Evolutionary conservation across 495 filamentous ascomycete genomes (phyloP).

Genomic region (Poronia punctata): DNA sequence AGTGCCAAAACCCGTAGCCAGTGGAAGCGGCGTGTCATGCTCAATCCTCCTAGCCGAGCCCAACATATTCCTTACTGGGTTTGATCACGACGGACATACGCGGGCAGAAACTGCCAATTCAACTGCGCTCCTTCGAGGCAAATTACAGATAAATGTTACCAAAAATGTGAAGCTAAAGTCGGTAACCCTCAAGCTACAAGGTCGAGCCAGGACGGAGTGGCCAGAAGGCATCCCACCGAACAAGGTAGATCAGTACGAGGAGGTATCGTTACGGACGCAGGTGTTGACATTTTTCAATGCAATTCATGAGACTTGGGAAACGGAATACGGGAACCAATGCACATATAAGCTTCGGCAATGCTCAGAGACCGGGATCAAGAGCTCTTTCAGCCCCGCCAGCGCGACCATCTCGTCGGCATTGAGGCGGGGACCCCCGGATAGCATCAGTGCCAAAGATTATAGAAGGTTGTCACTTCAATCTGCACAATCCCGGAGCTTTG

Average conservation of each 20-base stretch:
- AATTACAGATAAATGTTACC: slow-evolving; percentile 70
- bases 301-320: slow-evolving; percentile 47
- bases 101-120: slow-evolving; percentile 47
- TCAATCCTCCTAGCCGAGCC: slow-evolving; percentile 81
- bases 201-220: slow-evolving; percentile 88
- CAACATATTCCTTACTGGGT: slow-evolving; percentile 81
- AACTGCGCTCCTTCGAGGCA: slow-evolving; percentile 80
- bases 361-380: slow-evolving; percentile 9
- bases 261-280: slow-evolving; percentile 67
- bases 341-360: slow-evolving; percentile 32
- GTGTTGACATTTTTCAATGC: slow-evolving; percentile 81
- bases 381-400: slow-evolving; percentile 5
- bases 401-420: slow-evolving; percentile 20
- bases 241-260: slow-evolving; percentile 78
- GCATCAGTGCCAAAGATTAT: slow-evolving; percentile 40
- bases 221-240: slow-evolving; percentile 93
- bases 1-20: slow-evolving; percentile 61
- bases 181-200: slow-evolving; percentile 79
- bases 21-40: slow-evolving; percentile 64
- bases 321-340: slow-evolving; percentile 56
- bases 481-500: slow-evolving; percentile 79
- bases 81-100: slow-evolving; percentile 69
- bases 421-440: slow-evolving; percentile 18
- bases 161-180: slow-evolving; percentile 94
- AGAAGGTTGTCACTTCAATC: slow-evolving; percentile 70